Percentiles rank a stretch among this genome's conserved stretches.
These are phyloP conservation scores for Colletotrichum brevisporum DNA, from an alignment of 2,329 filamentous ascomycete species.

Conservation along the genomic window DNA sequence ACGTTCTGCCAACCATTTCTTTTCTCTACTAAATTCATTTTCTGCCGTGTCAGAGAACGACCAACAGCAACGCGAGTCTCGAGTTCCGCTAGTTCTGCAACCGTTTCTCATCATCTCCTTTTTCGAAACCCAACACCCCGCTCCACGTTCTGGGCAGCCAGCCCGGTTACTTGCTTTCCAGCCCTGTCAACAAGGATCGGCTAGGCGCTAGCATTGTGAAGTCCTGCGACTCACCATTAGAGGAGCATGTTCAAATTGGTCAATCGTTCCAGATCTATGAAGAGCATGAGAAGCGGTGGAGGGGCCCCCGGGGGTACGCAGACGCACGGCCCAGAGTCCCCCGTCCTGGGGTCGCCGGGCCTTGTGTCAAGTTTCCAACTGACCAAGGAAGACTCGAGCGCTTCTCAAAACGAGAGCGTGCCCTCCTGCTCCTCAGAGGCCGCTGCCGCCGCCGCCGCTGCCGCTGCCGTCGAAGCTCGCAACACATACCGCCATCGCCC, in stretches of 20 bases:
- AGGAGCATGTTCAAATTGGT: constrained; percentile 52
- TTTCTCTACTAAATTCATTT: background rate
- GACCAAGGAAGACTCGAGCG: constrained; percentile 47
- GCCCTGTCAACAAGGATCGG: constrained; percentile 38
- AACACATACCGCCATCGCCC: constrained; percentile 43
- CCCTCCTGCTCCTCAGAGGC: constrained; percentile 46
- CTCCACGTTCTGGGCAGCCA: constrained; percentile 30
- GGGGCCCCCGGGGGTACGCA: constrained; percentile 39
- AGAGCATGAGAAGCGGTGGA: constrained; percentile 44
- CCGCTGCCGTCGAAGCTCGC: constrained; percentile 45
- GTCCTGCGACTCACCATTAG: constrained; percentile 33
- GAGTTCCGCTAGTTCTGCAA: constrained; percentile 26
- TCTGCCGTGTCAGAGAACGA: constrained; percentile 3
- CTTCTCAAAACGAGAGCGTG: constrained; percentile 51
- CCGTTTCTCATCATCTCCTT: constrained; percentile 31
- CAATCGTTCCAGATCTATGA: constrained; percentile 50
- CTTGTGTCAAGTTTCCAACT: constrained; percentile 55
- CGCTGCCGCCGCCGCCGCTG: constrained; percentile 49
- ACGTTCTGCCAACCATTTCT: constrained; percentile 19
- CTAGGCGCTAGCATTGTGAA: constrained; percentile 32
- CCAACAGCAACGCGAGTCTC: constrained; percentile 11
- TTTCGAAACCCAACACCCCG: constrained; percentile 31
- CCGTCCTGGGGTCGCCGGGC: constrained; percentile 45
- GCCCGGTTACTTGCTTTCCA: constrained; percentile 23
- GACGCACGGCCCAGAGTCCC: constrained; percentile 44